Evolutionary conservation across 2,329 filamentous ascomycete genomes (phyloP), one percentile per base, ranked within the genome.

Genomic region (Diaporthe ilicicola): DNA sequence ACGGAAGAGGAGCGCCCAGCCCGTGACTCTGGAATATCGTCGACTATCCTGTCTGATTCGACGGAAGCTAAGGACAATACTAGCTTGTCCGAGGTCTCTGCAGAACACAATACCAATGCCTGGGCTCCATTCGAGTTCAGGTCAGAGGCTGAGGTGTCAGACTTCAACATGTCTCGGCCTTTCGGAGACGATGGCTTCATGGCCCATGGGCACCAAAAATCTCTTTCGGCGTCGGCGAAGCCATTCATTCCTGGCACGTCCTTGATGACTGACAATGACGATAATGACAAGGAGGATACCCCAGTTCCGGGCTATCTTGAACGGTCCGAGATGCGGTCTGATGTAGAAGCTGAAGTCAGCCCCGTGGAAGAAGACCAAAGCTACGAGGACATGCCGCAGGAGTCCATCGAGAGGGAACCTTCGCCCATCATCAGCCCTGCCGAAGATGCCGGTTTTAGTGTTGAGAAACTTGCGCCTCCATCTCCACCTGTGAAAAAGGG

Each of bases 201-300:
- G 74, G 83, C 84, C 68, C 78, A 83, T 67, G 59, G 59, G 29
- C 82, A 88, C 77, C 84, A 84, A 74, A 87, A 86, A 74, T 90
- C 90, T 5, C 84, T 95, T 29, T 95, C 93, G 44, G 91, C 92
- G 4, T 86, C 89, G 19, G 92, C 93, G 0, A 89, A 89, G 76
- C 87, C 92, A 0, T 97, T 96, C 78, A 87, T 84, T 5, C 87
- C 88, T 17, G 82, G 83, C 22, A 81, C 77, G 39, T 73, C 77
- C 74, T 71, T 80, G 72, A 75, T 77, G 46, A 70, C 77, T 34
- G 76, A 76, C 1, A 74, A 78, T 44, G 69, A 71, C n/a, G 71
- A 76, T 10, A 74, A 71, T 22, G 71, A 77, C 12, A 74, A 74
- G 17, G 75, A 76, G 19, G 70, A 76, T 13, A 69, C 74, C 8